phyloP scores from a whole-genome alignment of 441 rosid species.

The Arabidopsis hybrid region DNA sequence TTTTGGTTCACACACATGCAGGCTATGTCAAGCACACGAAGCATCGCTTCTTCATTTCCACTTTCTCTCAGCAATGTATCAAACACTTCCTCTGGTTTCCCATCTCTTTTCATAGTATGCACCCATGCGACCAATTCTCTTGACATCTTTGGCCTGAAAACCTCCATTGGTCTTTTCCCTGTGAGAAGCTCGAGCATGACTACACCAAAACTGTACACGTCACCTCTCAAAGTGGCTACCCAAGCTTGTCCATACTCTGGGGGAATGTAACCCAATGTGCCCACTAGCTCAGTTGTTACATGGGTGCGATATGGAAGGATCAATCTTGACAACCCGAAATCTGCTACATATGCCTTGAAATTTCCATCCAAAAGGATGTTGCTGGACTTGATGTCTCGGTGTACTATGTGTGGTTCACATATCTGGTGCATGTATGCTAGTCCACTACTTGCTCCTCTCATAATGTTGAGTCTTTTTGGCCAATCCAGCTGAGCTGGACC shows the following conservation, averaged over 20 bases:
- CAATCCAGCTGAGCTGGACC: constrained; percentile 78
- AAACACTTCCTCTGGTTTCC: constrained; percentile 62
- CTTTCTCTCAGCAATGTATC: constrained; percentile 62
- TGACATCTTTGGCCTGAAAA: constrained; percentile 69
- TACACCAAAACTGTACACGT: constrained; percentile 88
- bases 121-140: constrained; percentile 83
- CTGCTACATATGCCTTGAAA: constrained; percentile 78
- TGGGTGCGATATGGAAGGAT: constrained; percentile 87
- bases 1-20: constrained; percentile 75
- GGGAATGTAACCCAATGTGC: constrained; percentile 86
- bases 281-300: constrained; percentile 85
- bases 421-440: constrained; percentile 84
- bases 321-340: constrained; percentile 79
- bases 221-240: constrained; percentile 88
- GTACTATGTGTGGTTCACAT: constrained; percentile 90
- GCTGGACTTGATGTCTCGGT: constrained; percentile 88
- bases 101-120: constrained; percentile 63
- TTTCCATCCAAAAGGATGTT: constrained; percentile 78
- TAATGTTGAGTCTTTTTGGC: constrained; percentile 73
- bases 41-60: constrained; percentile 73
- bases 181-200: constrained; percentile 84
- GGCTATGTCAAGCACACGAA: constrained; percentile 76
- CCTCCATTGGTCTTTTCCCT: constrained; percentile 82
- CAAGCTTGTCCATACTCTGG: constrained; percentile 90
- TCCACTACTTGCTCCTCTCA: constrained; percentile 73